phyloP scores from a whole-genome alignment of 257 asterid genomes.

The Capsicum chinense region DNA sequence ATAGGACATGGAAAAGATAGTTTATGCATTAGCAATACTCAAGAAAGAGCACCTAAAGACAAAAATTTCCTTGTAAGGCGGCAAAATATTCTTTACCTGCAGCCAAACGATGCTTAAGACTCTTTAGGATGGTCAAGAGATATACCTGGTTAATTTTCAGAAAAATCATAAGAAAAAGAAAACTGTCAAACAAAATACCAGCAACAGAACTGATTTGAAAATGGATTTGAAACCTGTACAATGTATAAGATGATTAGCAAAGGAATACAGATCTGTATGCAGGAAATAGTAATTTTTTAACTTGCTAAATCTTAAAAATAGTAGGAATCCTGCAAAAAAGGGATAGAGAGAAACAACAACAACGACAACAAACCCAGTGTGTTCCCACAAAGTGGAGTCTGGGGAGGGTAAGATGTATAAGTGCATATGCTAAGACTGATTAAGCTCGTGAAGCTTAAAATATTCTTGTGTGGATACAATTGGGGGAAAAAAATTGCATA shows the following conservation, averaged over 20 bases:
- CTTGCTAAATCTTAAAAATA: conserved; percentile 2
- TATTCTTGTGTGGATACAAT: conserved; percentile 8
- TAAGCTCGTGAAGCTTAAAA: conserved; percentile 7
- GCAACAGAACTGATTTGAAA: conserved; percentile 26
- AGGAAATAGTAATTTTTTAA: neutral
- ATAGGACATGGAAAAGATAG: too few species aligned
- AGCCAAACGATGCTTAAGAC: conserved; percentile 96
- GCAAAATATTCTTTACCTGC: conserved; percentile 63
- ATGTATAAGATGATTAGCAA: neutral
- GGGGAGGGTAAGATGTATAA: neutral
- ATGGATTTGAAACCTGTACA: neutral
- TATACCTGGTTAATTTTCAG: conserved; percentile 68
- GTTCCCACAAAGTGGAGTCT: too few species aligned
- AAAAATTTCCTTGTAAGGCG: conserved; percentile 21
- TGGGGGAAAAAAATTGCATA: neutral
- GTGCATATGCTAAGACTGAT: neutral
- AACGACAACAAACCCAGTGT: too few species aligned
- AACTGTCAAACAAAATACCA: conserved; percentile 27
- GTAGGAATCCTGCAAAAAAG: neutral
- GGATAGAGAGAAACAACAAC: neutral
- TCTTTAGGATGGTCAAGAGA: conserved; percentile 84
- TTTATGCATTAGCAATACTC: neutral
- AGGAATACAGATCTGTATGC: neutral
- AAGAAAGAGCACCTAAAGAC: conserved; percentile 29
- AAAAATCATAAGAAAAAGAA: conserved; percentile 26